Base-by-base conservation (phyloP, 129 eudicot species). In the Saposhnikovia divaricata region DNA sequence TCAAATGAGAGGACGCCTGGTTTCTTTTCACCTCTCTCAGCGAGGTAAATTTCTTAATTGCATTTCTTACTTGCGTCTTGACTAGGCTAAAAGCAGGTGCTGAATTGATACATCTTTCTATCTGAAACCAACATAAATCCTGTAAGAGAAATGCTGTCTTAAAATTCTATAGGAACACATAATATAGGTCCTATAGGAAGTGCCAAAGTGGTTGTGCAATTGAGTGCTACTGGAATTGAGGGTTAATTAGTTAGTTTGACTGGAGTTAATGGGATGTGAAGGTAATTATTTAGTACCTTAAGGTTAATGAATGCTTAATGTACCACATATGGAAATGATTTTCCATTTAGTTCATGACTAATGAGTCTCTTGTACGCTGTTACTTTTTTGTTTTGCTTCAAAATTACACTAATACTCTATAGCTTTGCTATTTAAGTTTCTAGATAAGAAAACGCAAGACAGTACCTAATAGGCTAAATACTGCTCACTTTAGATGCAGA, bases 1-100 rank as follows among this genome's bases (percentile, higher is more conserved):
- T 95, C 98, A 38, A 95, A 95, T 82, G 98, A 95, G 82, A 92
- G 91, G 80, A 92, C 84, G 13, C 94, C 93, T 2, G 94, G 89
- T 63, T 95, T 90, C 86, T 95, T 95, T 84, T 89, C 97, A 63
- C 97, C 98, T 55, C 88, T 95, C 81, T 84, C 92, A 23, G 75
- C 51, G 34, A 89, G 97, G 98, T 95, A 85, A 76, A 9, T 73
- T 23, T 44, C 14, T 73, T 43, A 18, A n/a, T 2, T 42, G 27
- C 16, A 5, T 2, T 42, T 44, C 44, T 42, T 27, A 0, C 38
- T 23, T 38, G 76, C 12, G 14, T 9, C 28, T 43, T 43, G 39
- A 40, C 55, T 40, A 44, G 15, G 34, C 34, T 44, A 71, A 38
- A 18, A 37, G n/a, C 75, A 9, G 77, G 37, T 43, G 77, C 46